phyloP scores from a whole-genome alignment of 1,139 yeast species.

The Suhomyces terraborum region DNA sequence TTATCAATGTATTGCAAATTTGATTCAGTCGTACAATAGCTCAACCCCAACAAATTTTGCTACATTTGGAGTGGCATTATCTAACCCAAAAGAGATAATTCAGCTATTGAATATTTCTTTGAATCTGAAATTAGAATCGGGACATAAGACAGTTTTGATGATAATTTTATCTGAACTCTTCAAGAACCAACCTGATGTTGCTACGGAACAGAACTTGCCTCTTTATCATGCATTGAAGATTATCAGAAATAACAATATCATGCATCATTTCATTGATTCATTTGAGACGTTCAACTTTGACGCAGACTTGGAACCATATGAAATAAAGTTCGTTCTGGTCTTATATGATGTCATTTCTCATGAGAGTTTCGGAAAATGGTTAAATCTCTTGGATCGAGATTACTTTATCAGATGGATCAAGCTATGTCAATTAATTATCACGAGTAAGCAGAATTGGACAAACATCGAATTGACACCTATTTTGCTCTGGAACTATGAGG shows the following conservation, averaged over 20 bases:
- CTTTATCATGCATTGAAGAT: constrained; percentile 12
- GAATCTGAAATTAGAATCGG: neutral
- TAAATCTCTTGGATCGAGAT: constrained; percentile 3
- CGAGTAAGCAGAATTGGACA: constrained; percentile 56
- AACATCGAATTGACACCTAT: constrained; percentile 52
- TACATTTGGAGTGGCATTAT: neutral
- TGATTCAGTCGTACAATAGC: neutral
- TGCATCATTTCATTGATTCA: constrained; percentile 11
- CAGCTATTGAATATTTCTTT: neutral
- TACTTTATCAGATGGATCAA: constrained; percentile 23
- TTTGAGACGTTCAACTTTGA: constrained; percentile 16
- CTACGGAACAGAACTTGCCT: constrained; percentile 15
- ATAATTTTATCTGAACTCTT: constrained; percentile 2
- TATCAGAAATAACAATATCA: constrained; percentile 3
- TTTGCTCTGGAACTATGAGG: constrained; percentile 55
- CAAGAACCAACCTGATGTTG: constrained; percentile 4
- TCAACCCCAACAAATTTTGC: neutral
- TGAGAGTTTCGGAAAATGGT: constrained; percentile 21
- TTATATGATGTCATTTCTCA: constrained; percentile 17
- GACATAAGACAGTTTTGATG: neutral
- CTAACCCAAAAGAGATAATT: neutral
- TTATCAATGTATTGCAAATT: constrained; percentile 18
- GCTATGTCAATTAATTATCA: constrained; percentile 43
- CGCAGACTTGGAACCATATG: constrained; percentile 2
- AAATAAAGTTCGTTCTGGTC: constrained; percentile 8